These are phyloP conservation scores for Agrocybe chaxingu DNA, from an alignment of 768 basidiomycete species.

Conservation along the genomic window DNA sequence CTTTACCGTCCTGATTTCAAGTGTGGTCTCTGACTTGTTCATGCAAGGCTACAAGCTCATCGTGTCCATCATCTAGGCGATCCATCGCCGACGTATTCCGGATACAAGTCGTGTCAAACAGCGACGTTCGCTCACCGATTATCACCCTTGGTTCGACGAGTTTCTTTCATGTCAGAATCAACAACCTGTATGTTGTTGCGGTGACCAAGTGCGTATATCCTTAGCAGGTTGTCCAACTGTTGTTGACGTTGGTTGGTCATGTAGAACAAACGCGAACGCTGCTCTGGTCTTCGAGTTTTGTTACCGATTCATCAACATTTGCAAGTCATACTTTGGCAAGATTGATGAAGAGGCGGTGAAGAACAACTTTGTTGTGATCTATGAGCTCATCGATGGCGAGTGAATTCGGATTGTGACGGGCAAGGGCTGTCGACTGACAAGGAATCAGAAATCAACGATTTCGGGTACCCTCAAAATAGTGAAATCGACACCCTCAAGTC, in stretches of 20 bases:
- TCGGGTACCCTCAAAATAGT: slow-evolving; percentile 98
- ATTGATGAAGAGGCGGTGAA: slow-evolving; percentile 97
- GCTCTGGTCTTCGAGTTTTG: slow-evolving; percentile 98
- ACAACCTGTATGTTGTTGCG: slow-evolving; percentile 93
- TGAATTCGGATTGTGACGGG: slow-evolving; percentile 1
- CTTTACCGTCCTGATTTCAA: slow-evolving; percentile 97
- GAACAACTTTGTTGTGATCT: slow-evolving; percentile 98
- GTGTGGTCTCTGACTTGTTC: slow-evolving; percentile 41
- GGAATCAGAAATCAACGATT: slow-evolving; percentile 85
- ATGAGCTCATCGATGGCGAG: slow-evolving; percentile 95
- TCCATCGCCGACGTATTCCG: slow-evolving; percentile 98
- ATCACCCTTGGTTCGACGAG: slow-evolving; percentile 97
- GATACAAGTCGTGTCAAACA: slow-evolving; percentile 98
- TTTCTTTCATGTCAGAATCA: slow-evolving; percentile 96
- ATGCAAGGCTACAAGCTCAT: slow-evolving; percentile 5
- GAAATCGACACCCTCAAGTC: slow-evolving; percentile 97
- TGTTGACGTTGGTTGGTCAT: neutral
- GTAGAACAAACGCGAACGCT: slow-evolving; percentile 92
- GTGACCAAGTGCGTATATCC: slow-evolving; percentile 89
- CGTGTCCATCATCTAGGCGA: slow-evolving; percentile 49
- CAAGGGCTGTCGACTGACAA: neutral
- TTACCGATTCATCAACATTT: slow-evolving; percentile 94
- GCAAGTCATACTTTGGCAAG: slow-evolving; percentile 96
- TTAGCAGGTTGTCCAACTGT: neutral
- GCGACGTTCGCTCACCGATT: slow-evolving; percentile 94